Evolutionary conservation across 192 early-diverging fungal genomes (phyloP), one percentile per base, ranked within the genome.

Genomic region (Spizellomyces sp.): DNA sequence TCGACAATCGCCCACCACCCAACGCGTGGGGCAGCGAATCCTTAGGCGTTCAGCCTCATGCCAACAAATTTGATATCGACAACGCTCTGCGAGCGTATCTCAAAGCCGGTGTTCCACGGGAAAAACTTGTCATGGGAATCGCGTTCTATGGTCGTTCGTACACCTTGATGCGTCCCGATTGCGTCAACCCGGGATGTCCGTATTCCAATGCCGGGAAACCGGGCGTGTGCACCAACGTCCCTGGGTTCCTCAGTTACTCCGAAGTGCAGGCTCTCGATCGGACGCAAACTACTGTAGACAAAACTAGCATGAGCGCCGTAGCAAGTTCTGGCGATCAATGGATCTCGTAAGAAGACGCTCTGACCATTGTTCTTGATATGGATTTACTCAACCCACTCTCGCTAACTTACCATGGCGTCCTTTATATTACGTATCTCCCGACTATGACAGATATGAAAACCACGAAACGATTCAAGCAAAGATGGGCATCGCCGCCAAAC

Each of bases 71-170:
- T 8, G 62, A 63, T 19, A 43, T 63, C 17, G 62, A 63, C 9
- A 63, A 63, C 3, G 44, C 41, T n/a, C n/a, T 63, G 65, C 65
- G 48, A 22, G 19, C 22, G 9, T 65, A 19, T 45, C 36, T 69
- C 19, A 56, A 58, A 57, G 67, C 67, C 57, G 67, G 67, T 15
- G 43, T 69, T 27, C 19, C 27, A 15, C 36, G 50, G 58, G 56
- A 58, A 14, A 69, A 69, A 45, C 55, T 69, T 22, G 56, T 58
- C 41, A 56, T 69, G 67, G 67, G 67, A 21, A 56, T 69, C 12
- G 57, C 67, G 5, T 69, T 58, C 43, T 63, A 58, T 42, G 67
- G 67, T 8, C 52, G 67, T 27, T 36, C 27, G 27, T 36, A 36
- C 27, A 36, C 27, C 1, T 36, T 36, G 54, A 47, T 50, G 8